phyloP scores from a whole-genome alignment of 1,139 yeast genomes.

The Candida labiduridarum region DNA sequence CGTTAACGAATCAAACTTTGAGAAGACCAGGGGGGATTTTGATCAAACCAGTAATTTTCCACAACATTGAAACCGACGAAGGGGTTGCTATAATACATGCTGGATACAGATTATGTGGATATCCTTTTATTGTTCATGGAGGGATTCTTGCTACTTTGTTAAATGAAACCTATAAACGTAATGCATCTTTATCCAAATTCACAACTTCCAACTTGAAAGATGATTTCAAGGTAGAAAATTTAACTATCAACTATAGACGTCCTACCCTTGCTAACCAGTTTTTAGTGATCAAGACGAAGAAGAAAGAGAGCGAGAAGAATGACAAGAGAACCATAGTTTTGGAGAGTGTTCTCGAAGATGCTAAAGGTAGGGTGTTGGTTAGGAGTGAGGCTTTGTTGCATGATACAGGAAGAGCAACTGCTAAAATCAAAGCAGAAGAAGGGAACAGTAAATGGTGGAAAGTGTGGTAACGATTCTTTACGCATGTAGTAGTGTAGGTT shows the following conservation, averaged over 20 bases:
- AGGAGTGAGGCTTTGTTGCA: slow-evolving; percentile 38
- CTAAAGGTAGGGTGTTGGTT: slow-evolving; percentile 39
- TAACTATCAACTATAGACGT: slow-evolving; percentile 60
- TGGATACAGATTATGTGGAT: slow-evolving; percentile 82
- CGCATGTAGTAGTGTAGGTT: neutral
- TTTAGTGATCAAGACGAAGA: slow-evolving; percentile 61
- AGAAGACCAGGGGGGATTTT: slow-evolving; percentile 76
- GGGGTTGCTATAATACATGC: slow-evolving; percentile 71
- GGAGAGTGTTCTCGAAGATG: slow-evolving; percentile 37
- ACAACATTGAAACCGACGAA: slow-evolving; percentile 57
- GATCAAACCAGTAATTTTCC: slow-evolving; percentile 71
- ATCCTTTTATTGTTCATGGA: slow-evolving; percentile 87
- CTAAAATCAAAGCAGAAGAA: slow-evolving; percentile 13
- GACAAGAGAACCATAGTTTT: slow-evolving; percentile 29
- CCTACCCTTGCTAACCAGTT: slow-evolving; percentile 86
- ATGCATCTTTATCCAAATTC: slow-evolving; percentile 46
- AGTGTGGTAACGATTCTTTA: neutral
- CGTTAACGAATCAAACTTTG: slow-evolving; percentile 36
- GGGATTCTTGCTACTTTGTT: slow-evolving; percentile 83
- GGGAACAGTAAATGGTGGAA: slow-evolving; percentile 12
- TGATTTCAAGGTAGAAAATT: slow-evolving; percentile 49
- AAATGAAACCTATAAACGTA: slow-evolving; percentile 71
- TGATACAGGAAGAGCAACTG: slow-evolving; percentile 43
- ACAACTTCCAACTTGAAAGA: slow-evolving; percentile 38
- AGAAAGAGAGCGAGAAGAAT: slow-evolving; percentile 23